Evolutionary conservation across 352 stramenopile species (phyloP).

Genomic region (Phytophthora hybrid): DNA sequence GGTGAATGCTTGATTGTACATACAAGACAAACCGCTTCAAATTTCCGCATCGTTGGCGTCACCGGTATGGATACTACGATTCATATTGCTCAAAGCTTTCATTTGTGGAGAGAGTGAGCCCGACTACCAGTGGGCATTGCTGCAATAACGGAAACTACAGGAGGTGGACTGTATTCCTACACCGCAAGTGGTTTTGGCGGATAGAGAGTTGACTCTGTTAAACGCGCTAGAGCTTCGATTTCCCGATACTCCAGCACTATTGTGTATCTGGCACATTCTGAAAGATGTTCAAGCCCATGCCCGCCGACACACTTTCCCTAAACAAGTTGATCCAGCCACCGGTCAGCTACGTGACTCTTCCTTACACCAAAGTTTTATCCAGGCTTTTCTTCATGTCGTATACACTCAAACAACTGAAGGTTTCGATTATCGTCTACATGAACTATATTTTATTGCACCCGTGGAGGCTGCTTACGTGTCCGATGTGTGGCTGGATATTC

Average conservation of each 20-base stretch:
- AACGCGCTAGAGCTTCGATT: neutral
- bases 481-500: neutral
- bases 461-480: neutral
- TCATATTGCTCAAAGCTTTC: neutral
- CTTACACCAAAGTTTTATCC: neutral
- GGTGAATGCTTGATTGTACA: too few species aligned
- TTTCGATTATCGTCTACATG: neutral
- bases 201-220: neutral
- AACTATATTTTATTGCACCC: neutral
- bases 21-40: neutral
- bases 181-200: neutral
- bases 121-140: neutral
- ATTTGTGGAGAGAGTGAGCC: neutral
- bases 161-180: neutral
- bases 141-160: neutral
- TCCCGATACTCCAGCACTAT: neutral
- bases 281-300: neutral
- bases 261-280: neutral
- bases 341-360: neutral
- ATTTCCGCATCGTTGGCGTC: neutral
- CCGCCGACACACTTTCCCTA: neutral
- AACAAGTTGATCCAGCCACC: neutral
- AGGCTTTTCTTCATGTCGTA: too few species aligned
- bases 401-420: neutral
- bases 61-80: neutral